Base-by-base conservation (phyloP, 306 rosid species). In the Inga oerstediana region DNA sequence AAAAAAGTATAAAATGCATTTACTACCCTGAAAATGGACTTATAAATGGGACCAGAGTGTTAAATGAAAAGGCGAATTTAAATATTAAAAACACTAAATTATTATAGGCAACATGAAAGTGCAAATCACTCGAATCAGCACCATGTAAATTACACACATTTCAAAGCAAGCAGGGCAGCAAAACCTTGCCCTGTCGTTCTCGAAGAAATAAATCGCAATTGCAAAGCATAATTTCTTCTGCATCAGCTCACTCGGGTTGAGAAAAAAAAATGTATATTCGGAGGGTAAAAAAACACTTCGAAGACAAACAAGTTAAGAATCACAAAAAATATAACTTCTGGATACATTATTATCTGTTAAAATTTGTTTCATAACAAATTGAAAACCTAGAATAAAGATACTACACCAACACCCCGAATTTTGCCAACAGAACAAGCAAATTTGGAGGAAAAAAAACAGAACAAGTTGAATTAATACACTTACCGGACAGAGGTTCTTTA, bases 211-310 rank as follows among this genome's bases (percentile, higher is more conserved):
- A 71, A 51, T 7, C 59, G 48, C 3, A 52, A 58, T 43, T 80
- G 43, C 14, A 35, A 34, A 62, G 65, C 32, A 52, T 58, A 16
- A 69, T 35, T 10, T 64, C 22, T 9, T 16, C 74, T 2, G 56
- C 56, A 41, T 72, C 69, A 67, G 45, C n/a, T 80, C 46, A 34
- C 30, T 48, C 51, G 5, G 58, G 15, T 45, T 56, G 9, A 39
- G 7, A n/a, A 37, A 15, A 51, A 39, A 19, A 32, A 32, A 1
- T 37, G 15, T 10, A 14, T 52, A 35, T 22, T 22, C 1, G 76
- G 78, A 73, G n/a, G 52, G 72, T 44, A 45, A 73, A 64, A 67
- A 34, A 4, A 15, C 66, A 64, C 52, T 76, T 65, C 10, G 41
- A 49, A 61, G 32, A 22, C 48, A n/a, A 74, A 35, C 30, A 65